Base-by-base conservation (phyloP, 441 rosid species). In the Dalechampia spathulata region DNA sequence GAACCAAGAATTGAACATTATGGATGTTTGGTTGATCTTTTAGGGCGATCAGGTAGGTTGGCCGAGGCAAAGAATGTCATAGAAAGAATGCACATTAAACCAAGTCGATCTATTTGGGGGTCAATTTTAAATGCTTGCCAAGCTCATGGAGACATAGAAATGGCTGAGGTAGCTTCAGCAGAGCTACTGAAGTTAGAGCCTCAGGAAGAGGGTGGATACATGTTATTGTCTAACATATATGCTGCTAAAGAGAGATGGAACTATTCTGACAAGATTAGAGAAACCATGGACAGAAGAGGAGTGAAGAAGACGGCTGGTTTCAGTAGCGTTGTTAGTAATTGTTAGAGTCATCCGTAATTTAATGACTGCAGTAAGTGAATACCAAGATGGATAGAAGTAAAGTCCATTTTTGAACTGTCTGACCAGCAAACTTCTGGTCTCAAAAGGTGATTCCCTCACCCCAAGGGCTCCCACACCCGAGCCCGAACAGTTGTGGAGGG, bases 21-120 rank as follows among this genome's bases (percentile, higher is more conserved):
- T 38, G 86, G 86, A 49, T 76, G 84, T 60, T 58, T 80, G 60
- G 81, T 80, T n/a, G 90, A 83, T 73, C 61, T 83, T 43, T 67
- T 80, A 50, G 74, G 76, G 14, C 72, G 86, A 58, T 70, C 82
- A 46, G 82, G 89, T 40, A 66, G 78, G 65, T 61, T 76, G 56
- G 22, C 52, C 2, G 79, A 78, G 57, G 90, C 82, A 9, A 66
- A 40, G 59, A 71, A 67, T n/a, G 72, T 75, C 47, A 59, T 67
- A 4, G 65, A 55, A 17, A 66, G 49, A 60, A 79, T 79, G 85
- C 83, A 81, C 2, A 49, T 72, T 75, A 65, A 63, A 60, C 74
- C 83, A 11, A 72, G 72, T 65, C 58, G 25, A 21, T 69, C 82
- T 37, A 68, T 74, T 49, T 83, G 82, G 84, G 83, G 89, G 19